Evolutionary conservation across 1,284 basidiomycete species (phyloP), one percentile per base, ranked within the genome.

Genomic region (Hymenochaete sp.): DNA sequence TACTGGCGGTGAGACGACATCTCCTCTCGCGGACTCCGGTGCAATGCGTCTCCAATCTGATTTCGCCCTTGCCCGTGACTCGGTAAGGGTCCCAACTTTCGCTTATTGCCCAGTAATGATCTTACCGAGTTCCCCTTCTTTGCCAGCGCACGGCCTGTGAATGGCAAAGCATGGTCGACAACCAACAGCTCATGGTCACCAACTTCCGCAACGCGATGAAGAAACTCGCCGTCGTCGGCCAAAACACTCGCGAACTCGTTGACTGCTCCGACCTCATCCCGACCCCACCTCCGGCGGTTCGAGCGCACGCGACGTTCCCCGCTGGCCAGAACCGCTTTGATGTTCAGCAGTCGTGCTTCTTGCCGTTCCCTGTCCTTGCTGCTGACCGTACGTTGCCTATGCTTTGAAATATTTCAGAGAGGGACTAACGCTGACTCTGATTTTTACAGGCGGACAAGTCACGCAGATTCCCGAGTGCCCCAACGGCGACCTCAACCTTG

Each of bases 191-290:
- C 14, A 50, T 50, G 48, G 28, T 14, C 11, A n/a, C 18, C 18
- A 46, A 46, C 26, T 50, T 50, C 48, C 19, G 11, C 7, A 35
- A 53, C 16, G 61, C 59, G 16, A 59, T 63, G 57, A 47, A 52
- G 39, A 62, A 62, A 57, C 57, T 66, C 40, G 41, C 59, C 8
- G 45, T 59, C 40, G 53, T 62, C 52, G 62, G 62, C 19, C 58
- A 61, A 42, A 48, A 59, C 55, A 13, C 24, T 8, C 43, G 19
- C n/a, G 38, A 45, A 5, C 50, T 53, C 26, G 37, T 52, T 32
- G 52, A 53, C 41, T 53, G 52, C 47, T 39, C 52, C 28, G 52
- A 53, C 19, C 38, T 50, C 26, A 36, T 53, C 37, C 45, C 49
- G 18, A 19, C 16, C 11, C 40, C 45, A 10, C 13, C 36, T 19